A percentile compares a stretch with the other conserved stretches of the same genome.
Conservation (phyloP, 2,329 filamentous ascomycete genomes). For the Ascochyta fabae region DNA sequence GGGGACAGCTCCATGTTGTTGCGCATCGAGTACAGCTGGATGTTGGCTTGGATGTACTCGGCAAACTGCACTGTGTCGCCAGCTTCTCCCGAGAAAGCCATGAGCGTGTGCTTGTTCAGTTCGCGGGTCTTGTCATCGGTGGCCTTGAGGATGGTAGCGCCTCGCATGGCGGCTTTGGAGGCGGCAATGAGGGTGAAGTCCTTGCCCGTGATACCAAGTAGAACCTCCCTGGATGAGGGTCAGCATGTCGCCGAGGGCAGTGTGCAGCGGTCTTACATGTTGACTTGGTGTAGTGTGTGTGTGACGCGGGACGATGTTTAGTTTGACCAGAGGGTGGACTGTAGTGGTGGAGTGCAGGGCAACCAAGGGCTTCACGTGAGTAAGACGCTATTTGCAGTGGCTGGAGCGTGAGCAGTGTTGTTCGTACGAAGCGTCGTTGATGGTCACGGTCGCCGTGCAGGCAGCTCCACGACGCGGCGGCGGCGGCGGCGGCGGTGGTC, state of each 20-base stretch:
- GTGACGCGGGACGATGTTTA: conserved; percentile 12
- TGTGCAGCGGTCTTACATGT: conserved; percentile 36
- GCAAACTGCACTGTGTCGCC: conserved; percentile 99
- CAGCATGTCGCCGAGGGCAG: conserved; percentile 12
- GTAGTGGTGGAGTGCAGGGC: neutral
- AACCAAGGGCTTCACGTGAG: neutral
- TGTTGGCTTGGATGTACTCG: conserved; percentile 98
- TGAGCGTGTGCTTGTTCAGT: conserved; percentile 91
- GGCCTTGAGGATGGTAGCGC: conserved; percentile 92
- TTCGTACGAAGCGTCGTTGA: conserved; percentile 5
- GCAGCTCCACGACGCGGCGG: conserved; percentile 21
- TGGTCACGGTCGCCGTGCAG: conserved; percentile 6
- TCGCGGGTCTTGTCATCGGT: conserved; percentile 94
- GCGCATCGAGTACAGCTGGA: conserved; percentile 97
- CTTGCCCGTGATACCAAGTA: conserved; percentile 97
- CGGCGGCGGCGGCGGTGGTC: conserved; percentile 14
- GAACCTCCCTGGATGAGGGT: conserved; percentile 80
- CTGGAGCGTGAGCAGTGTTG: neutral
- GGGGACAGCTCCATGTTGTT: conserved; percentile 93
- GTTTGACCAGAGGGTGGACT: neutral
- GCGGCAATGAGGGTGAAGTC: conserved; percentile 98
- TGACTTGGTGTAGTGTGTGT: conserved; percentile 27
- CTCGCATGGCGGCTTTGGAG: conserved; percentile 98
- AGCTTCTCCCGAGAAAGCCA: conserved; percentile 95
- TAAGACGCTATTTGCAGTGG: neutral